Conservation (phyloP, 352 stramenopile species). For the Blastocystis sp. region DNA sequence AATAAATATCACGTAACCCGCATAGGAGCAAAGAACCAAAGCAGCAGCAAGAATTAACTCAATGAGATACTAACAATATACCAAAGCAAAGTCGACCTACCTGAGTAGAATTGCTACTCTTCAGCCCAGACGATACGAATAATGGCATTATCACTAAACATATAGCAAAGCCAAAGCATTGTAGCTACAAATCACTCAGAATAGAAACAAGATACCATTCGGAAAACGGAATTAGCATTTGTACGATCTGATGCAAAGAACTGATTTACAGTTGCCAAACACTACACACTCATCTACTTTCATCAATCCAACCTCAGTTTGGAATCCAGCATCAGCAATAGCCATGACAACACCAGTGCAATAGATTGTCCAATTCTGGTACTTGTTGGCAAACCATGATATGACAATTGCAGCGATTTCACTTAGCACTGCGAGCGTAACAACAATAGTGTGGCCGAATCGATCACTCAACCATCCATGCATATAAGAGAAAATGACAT, state of each 20-base stretch:
- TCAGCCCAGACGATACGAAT: background rate
- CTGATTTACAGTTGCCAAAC: conserved; percentile 19
- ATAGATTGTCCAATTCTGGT: conserved; percentile 33
- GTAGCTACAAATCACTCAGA: background rate
- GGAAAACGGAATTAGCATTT: conserved; percentile 32
- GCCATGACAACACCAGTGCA: conserved; percentile 2
- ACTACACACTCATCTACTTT: background rate
- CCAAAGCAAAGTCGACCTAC: background rate
- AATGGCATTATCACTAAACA: background rate
- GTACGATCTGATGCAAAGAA: background rate
- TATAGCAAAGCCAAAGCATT: conserved; percentile 45
- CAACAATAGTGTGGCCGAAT: background rate
- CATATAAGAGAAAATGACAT: conserved; percentile 32
- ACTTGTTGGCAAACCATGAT: conserved; percentile 5
- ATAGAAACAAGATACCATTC: background rate
- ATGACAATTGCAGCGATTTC: background rate
- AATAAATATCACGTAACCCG: conserved; percentile 17
- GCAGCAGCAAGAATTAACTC: background rate
- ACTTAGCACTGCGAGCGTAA: background rate
- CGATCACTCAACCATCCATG: background rate
- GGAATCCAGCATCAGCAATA: conserved; percentile 37
- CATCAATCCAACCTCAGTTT: background rate
- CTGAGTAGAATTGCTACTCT: background rate
- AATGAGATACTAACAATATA: background rate
- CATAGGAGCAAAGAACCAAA: background rate